A percentile compares a stretch with the other conserved stretches of the same genome.
Evolutionary conservation across 768 basidiomycete genomes (phyloP).

Genomic region (Leccinum variicolor): DNA sequence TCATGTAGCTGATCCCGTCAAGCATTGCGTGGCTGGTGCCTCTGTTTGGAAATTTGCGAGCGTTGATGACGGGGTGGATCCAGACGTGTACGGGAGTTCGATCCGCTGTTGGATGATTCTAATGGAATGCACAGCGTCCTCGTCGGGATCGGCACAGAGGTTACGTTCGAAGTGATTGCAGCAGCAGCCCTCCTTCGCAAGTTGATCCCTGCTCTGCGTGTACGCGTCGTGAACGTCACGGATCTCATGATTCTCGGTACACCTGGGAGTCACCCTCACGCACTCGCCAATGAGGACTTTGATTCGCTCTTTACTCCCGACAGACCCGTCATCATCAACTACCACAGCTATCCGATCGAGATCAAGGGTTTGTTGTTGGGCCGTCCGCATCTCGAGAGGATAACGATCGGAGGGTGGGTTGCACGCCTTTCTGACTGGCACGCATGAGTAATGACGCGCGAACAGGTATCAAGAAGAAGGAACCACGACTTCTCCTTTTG

Average conservation of each 20-base stretch:
- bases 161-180: slow-evolving; percentile 86
- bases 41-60: slow-evolving; percentile 86
- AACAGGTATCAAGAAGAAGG: slow-evolving; percentile 63
- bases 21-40: slow-evolving; percentile 86
- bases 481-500: slow-evolving; percentile 81
- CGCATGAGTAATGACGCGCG: not conserved
- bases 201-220: slow-evolving; percentile 65
- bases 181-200: slow-evolving; percentile 78
- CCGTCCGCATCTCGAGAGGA: slow-evolving; percentile 44
- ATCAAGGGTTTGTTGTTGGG: slow-evolving; percentile 64
- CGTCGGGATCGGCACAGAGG: slow-evolving; percentile 84
- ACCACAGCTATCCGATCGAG: slow-evolving; percentile 78
- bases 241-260: slow-evolving; percentile 82
- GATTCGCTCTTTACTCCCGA: slow-evolving; percentile 69
- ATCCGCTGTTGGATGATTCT: not conserved
- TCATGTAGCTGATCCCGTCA: not conserved
- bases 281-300: slow-evolving; percentile 60
- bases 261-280: slow-evolving; percentile 72
- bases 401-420: slow-evolving; percentile 51
- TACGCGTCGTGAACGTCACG: slow-evolving; percentile 86
- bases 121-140: slow-evolving; percentile 49
- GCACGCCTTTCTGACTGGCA: not conserved
- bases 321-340: slow-evolving; percentile 73
- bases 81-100: slow-evolving; percentile 55
- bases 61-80: slow-evolving; percentile 64